Evolutionary conservation across 345 rosid genomes (phyloP).

Genomic region (Boechera stricta): DNA sequence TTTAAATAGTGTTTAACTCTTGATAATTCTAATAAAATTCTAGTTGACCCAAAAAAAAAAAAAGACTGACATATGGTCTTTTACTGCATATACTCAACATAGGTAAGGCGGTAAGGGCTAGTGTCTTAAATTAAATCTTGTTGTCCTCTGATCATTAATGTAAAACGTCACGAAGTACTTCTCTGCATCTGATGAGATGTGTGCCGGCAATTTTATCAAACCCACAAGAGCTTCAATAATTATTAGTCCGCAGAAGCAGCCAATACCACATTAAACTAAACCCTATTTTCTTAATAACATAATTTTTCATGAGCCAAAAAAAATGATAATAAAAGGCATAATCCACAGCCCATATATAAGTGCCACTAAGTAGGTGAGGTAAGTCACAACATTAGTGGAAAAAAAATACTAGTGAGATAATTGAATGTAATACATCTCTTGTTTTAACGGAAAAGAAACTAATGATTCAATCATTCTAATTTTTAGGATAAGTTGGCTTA

Average conservation of each 20-base stretch:
- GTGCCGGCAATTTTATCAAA: conserved; percentile 34
- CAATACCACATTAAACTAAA: conserved; percentile 4
- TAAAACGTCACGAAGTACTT: conserved; percentile 26
- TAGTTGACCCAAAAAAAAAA: too few relatives aligned
- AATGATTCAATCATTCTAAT: background rate
- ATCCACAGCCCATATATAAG: background rate
- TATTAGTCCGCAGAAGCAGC: conserved; percentile 43
- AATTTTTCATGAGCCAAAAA: background rate
- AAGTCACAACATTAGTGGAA: background rate
- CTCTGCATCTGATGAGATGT: conserved; percentile 22
- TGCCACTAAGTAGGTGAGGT: background rate
- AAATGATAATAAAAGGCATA: background rate
- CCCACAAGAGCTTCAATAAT: conserved; percentile 32
- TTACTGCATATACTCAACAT: background rate
- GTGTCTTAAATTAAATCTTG: conserved; percentile 20
- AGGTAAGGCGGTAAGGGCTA: conserved; percentile 13
- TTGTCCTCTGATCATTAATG: conserved; percentile 26
- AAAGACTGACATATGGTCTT: background rate
- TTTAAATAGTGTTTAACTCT: too few relatives aligned
- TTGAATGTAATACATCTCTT: background rate
- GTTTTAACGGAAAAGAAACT: background rate
- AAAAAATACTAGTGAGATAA: background rate
- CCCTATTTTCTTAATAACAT: background rate
- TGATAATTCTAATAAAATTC: too few relatives aligned
- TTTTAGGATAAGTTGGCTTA: conserved; percentile 6